Evolutionary conservation across 495 filamentous ascomycete species (phyloP), one percentile per base, ranked within the genome.

Genomic region (Talaromyces stipitatus): DNA sequence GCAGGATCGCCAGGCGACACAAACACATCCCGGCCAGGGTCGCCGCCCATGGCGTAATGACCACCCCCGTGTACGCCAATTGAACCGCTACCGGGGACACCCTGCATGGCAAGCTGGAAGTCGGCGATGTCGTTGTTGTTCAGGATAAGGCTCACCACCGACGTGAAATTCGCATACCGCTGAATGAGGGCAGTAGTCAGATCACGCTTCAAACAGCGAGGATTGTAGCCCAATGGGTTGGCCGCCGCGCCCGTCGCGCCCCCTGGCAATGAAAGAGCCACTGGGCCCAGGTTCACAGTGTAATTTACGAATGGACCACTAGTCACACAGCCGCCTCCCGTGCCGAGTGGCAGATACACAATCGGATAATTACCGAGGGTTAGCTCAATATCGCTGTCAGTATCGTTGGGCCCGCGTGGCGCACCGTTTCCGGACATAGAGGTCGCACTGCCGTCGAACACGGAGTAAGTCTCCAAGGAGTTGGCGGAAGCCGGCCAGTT

Each of bases 171-270:
- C 51, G 74, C 74, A 54, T 76, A 80, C n/a, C 68, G 65, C 47
- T 62, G 54, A 27, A 77, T 71, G 20, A 77, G 61, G 5, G 63
- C 69, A 8, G 74, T 65, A 54, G 78, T 80, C 56, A 91, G 69
- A 61, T 89, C 87, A 10, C 88, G 82, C 27, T 70, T 78, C 50
- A 91, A 67, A 59, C 88, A 88, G 53, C 85, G 81, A 1, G 82
- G 85, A 69, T 85, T 85, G 64, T 81, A 79, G 53, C 59, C 61
- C 26, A 71, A 62, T 8, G 68, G 64, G 55, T 71, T 62, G 1
- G 50, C 43, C 1, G 57, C 58, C 3, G 54, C 20, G 29, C 41
- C 48, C 3, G 58, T 51, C 24, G 65, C 56, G 11, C 62, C 59
- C 5, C 70, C 66, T 3, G 64, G 64, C 9, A 67, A 52, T 8